Conservation (phyloP, 1,284 basidiomycete genomes). For the Anthracocystis walkeri region DNA sequence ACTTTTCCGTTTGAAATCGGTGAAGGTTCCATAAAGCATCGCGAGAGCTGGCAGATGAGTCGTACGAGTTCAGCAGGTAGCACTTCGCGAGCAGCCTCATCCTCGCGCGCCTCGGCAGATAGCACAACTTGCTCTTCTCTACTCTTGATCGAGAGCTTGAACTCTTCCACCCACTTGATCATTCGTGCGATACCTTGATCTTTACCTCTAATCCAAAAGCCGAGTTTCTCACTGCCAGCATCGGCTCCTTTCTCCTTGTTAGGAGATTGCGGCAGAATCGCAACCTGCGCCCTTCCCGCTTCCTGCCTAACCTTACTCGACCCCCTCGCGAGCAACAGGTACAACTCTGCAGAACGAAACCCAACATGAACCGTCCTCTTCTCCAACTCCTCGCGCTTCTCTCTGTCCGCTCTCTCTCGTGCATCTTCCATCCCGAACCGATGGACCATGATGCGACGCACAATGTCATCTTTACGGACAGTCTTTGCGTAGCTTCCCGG, state of each 20-base stretch:
- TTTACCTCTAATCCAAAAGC: conserved; percentile 45
- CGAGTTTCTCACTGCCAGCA: conserved; percentile 16
- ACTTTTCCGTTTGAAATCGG: conserved; percentile 27
- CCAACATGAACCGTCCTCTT: conserved; percentile 24
- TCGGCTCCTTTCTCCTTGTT: conserved; percentile 14
- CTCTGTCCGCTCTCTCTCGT: conserved; percentile 26
- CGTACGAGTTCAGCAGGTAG: conserved; percentile 33
- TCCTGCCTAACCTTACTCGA: conserved; percentile 30
- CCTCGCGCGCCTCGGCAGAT: conserved; percentile 8
- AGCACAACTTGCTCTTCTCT: conserved; percentile 32
- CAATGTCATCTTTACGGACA: conserved; percentile 32
- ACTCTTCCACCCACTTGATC: conserved; percentile 32
- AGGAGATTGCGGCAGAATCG: conserved; percentile 24
- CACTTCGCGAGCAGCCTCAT: conserved; percentile 1
- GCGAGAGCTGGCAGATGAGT: conserved; percentile 35
- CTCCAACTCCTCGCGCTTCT: conserved; percentile 30
- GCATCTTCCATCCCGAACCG: conserved; percentile 48
- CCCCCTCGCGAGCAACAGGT: conserved; percentile 34
- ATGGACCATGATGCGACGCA: conserved; percentile 45
- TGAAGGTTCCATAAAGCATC: conserved; percentile 43
- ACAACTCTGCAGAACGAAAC: conserved; percentile 44
- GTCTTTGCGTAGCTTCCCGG: conserved; percentile 29
- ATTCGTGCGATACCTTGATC: conserved; percentile 37
- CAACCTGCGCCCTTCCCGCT: conserved; percentile 30
- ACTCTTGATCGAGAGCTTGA: conserved; percentile 32